These are phyloP conservation scores for Erodium trifolium DNA, from an alignment of 441 rosid species.

Conservation along the genomic window DNA sequence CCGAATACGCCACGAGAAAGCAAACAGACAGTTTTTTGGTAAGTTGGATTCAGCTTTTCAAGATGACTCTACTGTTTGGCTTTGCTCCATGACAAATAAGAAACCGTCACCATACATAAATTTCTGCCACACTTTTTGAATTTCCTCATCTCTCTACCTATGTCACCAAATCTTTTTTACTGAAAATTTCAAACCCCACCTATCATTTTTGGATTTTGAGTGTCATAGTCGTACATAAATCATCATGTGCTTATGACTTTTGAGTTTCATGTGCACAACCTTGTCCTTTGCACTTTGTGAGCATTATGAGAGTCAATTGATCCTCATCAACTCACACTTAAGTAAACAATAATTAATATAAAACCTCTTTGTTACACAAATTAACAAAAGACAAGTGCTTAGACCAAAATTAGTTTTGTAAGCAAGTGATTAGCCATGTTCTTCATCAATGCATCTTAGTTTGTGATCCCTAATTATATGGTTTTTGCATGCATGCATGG, in stretches of 20 bases:
- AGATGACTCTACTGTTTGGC: neutral
- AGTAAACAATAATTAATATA: neutral
- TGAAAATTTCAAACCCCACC: conserved; percentile 26
- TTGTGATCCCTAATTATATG: neutral
- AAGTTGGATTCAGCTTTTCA: too few relatives aligned
- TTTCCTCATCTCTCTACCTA: neutral
- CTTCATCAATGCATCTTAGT: conserved; percentile 4
- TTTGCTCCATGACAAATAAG: conserved; percentile 19
- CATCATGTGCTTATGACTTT: neutral
- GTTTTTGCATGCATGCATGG: too few relatives aligned
- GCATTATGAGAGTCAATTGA: neutral
- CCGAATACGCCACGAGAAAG: too few relatives aligned
- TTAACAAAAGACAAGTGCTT: too few relatives aligned
- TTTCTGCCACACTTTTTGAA: conserved; percentile 19
- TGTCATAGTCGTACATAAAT: too few relatives aligned
- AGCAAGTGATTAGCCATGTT: neutral
- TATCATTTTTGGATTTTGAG: neutral
- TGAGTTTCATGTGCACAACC: conserved; percentile 16
- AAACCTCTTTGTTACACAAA: neutral
- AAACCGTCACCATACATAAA: conserved; percentile 21
- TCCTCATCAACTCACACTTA: neutral
- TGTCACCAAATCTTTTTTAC: conserved; percentile 15
- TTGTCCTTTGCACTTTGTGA: conserved; percentile 19
- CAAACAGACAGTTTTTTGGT: too few relatives aligned
- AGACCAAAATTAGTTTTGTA: neutral